phyloP scores from a whole-genome alignment of 1,284 basidiomycete species.

The Pascua sp. region DNA sequence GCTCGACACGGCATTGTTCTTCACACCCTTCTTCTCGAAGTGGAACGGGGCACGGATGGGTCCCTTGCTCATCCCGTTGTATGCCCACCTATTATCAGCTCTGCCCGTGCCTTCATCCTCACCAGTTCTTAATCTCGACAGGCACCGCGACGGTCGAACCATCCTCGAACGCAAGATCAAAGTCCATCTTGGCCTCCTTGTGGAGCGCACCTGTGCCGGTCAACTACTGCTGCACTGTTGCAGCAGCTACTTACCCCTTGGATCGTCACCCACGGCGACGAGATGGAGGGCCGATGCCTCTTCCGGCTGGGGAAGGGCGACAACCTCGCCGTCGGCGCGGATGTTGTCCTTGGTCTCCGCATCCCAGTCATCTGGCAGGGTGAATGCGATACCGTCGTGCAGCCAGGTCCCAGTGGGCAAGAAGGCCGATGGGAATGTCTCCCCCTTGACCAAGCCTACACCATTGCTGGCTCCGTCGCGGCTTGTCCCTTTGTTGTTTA shows the following conservation, averaged over 20 bases:
- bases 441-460: constrained; percentile 2
- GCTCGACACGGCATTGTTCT: constrained; percentile 1
- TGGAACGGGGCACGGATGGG: background rate
- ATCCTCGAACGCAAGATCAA: background rate
- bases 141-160: background rate
- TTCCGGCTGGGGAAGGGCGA: background rate
- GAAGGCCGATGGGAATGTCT: constrained; percentile 4
- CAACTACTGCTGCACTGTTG: background rate
- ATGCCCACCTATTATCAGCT: background rate
- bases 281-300: constrained; percentile 2
- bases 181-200: background rate
- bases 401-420: constrained; percentile 7
- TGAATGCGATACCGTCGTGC: constrained; percentile 4
- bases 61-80: background rate
- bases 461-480: constrained; percentile 1
- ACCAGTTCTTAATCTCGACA: background rate
- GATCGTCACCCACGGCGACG: constrained; percentile 2
- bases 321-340: background rate
- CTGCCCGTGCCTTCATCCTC: background rate
- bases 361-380: background rate
- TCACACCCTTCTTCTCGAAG: background rate
- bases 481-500: constrained; percentile 9
- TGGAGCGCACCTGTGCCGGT: background rate
- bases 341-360: background rate
- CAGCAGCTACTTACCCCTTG: background rate